A percentile compares a stretch with the other conserved stretches of the same genome.
Evolutionary conservation across 2,329 filamentous ascomycete species (phyloP).

Genomic region (Colletotrichum paranaense): DNA sequence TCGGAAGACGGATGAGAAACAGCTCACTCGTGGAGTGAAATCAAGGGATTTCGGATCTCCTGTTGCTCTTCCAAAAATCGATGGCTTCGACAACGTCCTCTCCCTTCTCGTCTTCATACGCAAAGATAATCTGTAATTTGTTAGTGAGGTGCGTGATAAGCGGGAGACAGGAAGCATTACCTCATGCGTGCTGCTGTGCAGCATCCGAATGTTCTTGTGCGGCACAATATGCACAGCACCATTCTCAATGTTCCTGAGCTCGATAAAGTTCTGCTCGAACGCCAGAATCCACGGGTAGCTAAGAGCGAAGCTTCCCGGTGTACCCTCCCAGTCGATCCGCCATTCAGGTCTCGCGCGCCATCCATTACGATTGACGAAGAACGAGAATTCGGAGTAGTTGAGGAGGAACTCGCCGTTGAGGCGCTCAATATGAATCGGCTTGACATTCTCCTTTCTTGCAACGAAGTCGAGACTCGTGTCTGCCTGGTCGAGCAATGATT

Average conservation of each 20-base stretch:
- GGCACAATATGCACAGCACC: slow-evolving; percentile 96
- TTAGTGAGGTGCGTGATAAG: slow-evolving; percentile 26
- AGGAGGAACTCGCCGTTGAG: slow-evolving; percentile 97
- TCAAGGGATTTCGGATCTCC: slow-evolving; percentile 57
- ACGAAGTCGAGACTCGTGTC: slow-evolving; percentile 99
- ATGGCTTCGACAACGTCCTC: slow-evolving; percentile 94
- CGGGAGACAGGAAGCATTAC: slow-evolving; percentile 61
- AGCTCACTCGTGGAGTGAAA: slow-evolving; percentile 8
- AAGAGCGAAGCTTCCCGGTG: slow-evolving; percentile 89
- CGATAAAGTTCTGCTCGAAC: slow-evolving; percentile 97
- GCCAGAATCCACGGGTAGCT: slow-evolving; percentile 97
- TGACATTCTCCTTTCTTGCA: slow-evolving; percentile 90
- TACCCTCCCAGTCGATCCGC: slow-evolving; percentile 98
- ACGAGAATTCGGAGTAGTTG: slow-evolving; percentile 98
- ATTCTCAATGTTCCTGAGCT: slow-evolving; percentile 94
- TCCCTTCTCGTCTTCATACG: slow-evolving; percentile 94
- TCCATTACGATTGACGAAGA: slow-evolving; percentile 98
- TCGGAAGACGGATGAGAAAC: slow-evolving; percentile 34
- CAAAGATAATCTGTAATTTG: slow-evolving; percentile 84
- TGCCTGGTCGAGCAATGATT: slow-evolving; percentile 95
- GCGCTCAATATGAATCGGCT: slow-evolving; percentile 96
- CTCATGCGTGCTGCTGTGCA: slow-evolving; percentile 97
- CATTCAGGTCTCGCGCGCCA: slow-evolving; percentile 97
- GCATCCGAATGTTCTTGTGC: slow-evolving; percentile 95
- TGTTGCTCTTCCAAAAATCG: slow-evolving; percentile 90